A percentile compares a stretch with the other conserved stretches of the same genome.
These are phyloP conservation scores for Pseudoscleropodium purum DNA, from an alignment of 225 moss, liverwort and hornwort genomes.

Conservation along the genomic window DNA sequence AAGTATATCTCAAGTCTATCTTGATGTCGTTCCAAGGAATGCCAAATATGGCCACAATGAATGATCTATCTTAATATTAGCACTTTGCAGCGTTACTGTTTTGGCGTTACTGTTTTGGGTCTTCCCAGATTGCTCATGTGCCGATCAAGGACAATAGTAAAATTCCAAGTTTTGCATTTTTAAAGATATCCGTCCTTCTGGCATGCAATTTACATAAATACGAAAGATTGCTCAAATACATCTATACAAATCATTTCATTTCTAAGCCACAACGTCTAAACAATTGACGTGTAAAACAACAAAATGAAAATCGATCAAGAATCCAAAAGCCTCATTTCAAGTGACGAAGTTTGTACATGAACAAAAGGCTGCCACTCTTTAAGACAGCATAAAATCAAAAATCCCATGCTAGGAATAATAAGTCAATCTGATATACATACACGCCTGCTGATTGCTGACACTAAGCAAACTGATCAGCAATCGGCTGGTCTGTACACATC, in stretches of 20 bases:
- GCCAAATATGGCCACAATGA: not conserved
- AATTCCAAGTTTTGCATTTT: not conserved
- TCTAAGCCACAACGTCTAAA: not conserved
- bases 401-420: not conserved
- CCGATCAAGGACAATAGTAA: not conserved
- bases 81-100: not conserved
- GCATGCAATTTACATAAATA: not conserved
- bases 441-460: not conserved
- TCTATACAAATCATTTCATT: not conserved
- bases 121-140: too few species aligned
- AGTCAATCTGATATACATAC: not conserved
- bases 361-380: not conserved
- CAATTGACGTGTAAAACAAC: not conserved
- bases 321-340: not conserved
- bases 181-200: not conserved
- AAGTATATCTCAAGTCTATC: not conserved
- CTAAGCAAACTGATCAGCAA: not conserved
- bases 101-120: not conserved
- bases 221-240: too few species aligned
- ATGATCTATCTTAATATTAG: too few species aligned
- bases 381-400: not conserved
- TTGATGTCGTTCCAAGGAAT: not conserved
- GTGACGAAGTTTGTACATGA: not conserved
- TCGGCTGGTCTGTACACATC: not conserved
- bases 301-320: not conserved